Evolutionary conservation across 768 basidiomycete genomes (phyloP).

Genomic region (Crucibulum laeve): DNA sequence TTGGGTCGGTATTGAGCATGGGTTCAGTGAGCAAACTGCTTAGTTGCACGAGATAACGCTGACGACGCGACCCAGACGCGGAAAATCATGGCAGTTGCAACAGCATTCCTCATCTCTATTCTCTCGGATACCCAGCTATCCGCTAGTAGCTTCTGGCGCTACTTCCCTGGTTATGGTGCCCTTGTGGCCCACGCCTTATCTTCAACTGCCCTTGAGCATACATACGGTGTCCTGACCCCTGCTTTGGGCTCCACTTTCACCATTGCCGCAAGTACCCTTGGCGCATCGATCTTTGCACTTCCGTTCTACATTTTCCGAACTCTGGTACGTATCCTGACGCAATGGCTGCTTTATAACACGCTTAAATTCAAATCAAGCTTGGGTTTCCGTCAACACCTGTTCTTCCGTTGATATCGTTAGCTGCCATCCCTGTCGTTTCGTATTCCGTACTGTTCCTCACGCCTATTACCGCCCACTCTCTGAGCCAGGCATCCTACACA

Average conservation of each 20-base stretch:
- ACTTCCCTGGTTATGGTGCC: conserved; percentile 65
- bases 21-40: conserved; percentile 35
- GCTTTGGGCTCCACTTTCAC: conserved; percentile 54
- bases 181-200: conserved; percentile 54
- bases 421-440: conserved; percentile 58
- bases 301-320: conserved; percentile 62
- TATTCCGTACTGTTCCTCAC: conserved; percentile 58
- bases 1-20: conserved; percentile 45
- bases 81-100: conserved; percentile 39
- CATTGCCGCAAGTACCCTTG: conserved; percentile 52
- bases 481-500: conserved; percentile 43
- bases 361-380: conserved; percentile 29
- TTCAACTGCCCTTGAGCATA: conserved; percentile 61
- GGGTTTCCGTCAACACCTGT: conserved; percentile 45
- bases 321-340: conserved; percentile 38
- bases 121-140: conserved; percentile 49
- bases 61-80: conserved; percentile 33
- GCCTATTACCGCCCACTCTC: conserved; percentile 43
- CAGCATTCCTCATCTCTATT: conserved; percentile 52
- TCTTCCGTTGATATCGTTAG: conserved; percentile 54
- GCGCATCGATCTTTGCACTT: conserved; percentile 58
- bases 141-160: conserved; percentile 33
- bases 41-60: not conserved
- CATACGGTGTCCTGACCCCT: conserved; percentile 51
- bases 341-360: not conserved